Evolutionary conservation across 805 yeast genomes (phyloP).

Genomic region (Myxozyma nipponensis): DNA sequence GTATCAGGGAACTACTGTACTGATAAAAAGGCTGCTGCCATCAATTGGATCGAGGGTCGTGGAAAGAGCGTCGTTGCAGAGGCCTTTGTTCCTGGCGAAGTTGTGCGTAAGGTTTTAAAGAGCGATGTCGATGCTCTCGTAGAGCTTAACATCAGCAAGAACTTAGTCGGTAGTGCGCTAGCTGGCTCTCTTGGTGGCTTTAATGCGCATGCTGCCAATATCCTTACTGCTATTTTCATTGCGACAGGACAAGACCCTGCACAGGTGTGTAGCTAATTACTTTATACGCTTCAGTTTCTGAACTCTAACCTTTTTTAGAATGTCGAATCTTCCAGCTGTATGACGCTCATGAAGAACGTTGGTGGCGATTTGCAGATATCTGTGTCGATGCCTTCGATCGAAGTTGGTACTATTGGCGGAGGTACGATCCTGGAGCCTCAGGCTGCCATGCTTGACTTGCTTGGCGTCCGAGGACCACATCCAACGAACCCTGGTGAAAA

Average conservation of each 20-base stretch:
- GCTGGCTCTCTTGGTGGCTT: slow-evolving; percentile 98
- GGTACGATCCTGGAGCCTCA: slow-evolving; percentile 98
- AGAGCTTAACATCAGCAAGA: slow-evolving; percentile 82
- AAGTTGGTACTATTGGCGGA: slow-evolving; percentile 97
- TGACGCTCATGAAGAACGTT: slow-evolving; percentile 83
- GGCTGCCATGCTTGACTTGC: slow-evolving; percentile 87
- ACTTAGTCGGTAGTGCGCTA: slow-evolving; percentile 94
- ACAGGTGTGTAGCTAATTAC: slow-evolving; percentile 48
- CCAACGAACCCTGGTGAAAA: slow-evolving; percentile 90
- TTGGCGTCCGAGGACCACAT: slow-evolving; percentile 95
- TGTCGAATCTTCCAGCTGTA: slow-evolving; percentile 96
- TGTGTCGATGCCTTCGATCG: slow-evolving; percentile 99
- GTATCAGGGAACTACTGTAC: slow-evolving; percentile 97
- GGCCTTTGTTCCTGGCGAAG: slow-evolving; percentile 78
- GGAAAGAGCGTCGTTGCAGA: slow-evolving; percentile 98
- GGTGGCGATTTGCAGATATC: slow-evolving; percentile 80
- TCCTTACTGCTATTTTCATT: slow-evolving; percentile 87
- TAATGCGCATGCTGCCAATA: slow-evolving; percentile 96
- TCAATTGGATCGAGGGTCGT: slow-evolving; percentile 99
- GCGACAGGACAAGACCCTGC: slow-evolving; percentile 99
- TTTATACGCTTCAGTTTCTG: too few species aligned
- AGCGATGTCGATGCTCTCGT: slow-evolving; percentile 90
- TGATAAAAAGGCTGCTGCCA: slow-evolving; percentile 96
- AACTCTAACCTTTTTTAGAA: slow-evolving; percentile 46
- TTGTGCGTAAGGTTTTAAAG: slow-evolving; percentile 77